These are phyloP conservation scores for Mucor circinelloides DNA, from an alignment of 371 early-diverging fungal species.

Conservation along the genomic window DNA sequence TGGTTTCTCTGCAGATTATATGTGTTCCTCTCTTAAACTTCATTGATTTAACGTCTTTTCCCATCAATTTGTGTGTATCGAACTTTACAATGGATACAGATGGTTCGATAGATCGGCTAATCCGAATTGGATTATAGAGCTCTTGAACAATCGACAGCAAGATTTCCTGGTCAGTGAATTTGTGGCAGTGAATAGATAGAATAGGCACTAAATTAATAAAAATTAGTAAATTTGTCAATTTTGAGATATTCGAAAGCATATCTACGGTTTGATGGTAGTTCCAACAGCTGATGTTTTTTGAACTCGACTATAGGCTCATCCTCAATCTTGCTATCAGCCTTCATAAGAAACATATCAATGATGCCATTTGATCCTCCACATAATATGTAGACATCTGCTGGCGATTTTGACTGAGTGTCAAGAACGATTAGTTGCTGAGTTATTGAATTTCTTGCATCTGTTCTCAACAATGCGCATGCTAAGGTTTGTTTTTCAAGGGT, in stretches of 20 bases:
- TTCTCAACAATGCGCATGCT: constrained; percentile 12
- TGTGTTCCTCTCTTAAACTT: background rate
- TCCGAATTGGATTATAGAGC: background rate
- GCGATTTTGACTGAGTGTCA: background rate
- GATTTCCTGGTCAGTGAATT: background rate
- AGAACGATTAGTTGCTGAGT: constrained; percentile 4
- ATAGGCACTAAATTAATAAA: constrained; percentile 10
- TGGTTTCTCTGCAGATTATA: background rate
- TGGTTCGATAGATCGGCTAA: background rate
- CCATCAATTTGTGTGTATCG: background rate
- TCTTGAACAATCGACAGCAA: constrained; percentile 10
- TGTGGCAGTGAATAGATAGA: constrained; percentile 1
- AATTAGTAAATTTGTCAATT: background rate
- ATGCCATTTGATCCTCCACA: constrained; percentile 26
- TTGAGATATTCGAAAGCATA: background rate
- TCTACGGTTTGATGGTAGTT: constrained; percentile 17
- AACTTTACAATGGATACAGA: constrained; percentile 12
- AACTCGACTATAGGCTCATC: constrained; percentile 10
- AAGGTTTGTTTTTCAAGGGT: background rate
- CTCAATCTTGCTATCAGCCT: background rate
- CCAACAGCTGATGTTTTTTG: constrained; percentile 8
- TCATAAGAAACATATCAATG: constrained; percentile 16
- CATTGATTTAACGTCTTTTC: background rate
- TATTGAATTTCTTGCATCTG: constrained; percentile 11
- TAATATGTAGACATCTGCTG: constrained; percentile 6